phyloP scores from a whole-genome alignment of 371 early-diverging fungal genomes.

The Mortierella sp. region DNA sequence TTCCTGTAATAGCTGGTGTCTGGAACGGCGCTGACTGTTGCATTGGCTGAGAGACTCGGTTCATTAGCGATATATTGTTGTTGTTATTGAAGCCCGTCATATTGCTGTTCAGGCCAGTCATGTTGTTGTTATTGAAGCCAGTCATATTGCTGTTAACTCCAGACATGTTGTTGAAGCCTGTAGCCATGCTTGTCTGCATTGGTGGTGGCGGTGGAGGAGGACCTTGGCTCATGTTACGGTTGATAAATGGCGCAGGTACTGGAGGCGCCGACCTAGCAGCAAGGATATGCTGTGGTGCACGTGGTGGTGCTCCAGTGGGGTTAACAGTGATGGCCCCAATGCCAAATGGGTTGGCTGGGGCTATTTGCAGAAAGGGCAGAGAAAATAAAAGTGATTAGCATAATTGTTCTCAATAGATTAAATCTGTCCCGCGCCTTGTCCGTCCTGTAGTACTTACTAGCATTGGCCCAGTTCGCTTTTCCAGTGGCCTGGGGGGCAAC shows the following conservation, averaged over 20 bases:
- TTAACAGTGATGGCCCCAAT: slow-evolving; percentile 53
- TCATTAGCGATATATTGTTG: slow-evolving; percentile 18
- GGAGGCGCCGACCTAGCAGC: slow-evolving; percentile 49
- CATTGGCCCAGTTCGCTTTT: slow-evolving; percentile 63
- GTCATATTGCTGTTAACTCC: slow-evolving; percentile 32
- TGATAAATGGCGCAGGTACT: slow-evolving; percentile 46
- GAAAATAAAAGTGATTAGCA: background rate
- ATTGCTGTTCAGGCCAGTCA: slow-evolving; percentile 34
- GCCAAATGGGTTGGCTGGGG: slow-evolving; percentile 70
- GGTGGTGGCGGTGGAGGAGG: slow-evolving; percentile 56
- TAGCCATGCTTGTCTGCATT: slow-evolving; percentile 52
- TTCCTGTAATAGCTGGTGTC: slow-evolving; percentile 46
- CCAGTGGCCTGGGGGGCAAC: slow-evolving; percentile 63
- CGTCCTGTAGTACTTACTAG: slow-evolving; percentile 59
- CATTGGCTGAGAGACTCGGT: slow-evolving; percentile 33
- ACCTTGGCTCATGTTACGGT: slow-evolving; percentile 47
- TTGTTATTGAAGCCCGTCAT: slow-evolving; percentile 39
- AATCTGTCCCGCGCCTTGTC: too few relatives aligned
- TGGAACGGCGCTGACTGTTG: slow-evolving; percentile 43
- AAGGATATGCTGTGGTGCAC: slow-evolving; percentile 38
- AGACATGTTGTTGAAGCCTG: slow-evolving; percentile 50
- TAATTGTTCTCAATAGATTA: background rate
- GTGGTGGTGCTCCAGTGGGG: slow-evolving; percentile 31
- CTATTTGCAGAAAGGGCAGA: slow-evolving; percentile 22
- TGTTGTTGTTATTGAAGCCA: slow-evolving; percentile 31